Percentiles rank a stretch among this genome's conserved stretches.
These are phyloP conservation scores for Penicillium digitatum DNA, from an alignment of 2,329 filamentous ascomycete genomes.

Conservation along the genomic window DNA sequence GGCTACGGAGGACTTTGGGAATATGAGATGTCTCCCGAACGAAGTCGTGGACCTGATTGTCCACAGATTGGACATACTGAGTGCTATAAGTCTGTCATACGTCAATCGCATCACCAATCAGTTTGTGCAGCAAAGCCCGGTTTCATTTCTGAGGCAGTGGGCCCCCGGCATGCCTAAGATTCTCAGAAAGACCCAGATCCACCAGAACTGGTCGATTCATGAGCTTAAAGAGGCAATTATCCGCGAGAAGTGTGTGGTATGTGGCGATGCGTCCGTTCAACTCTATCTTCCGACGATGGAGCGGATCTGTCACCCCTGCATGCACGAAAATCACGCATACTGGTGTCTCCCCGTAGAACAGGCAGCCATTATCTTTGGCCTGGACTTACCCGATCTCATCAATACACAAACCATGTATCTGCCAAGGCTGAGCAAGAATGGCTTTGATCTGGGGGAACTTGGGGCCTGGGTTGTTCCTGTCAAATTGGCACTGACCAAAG, in stretches of 20 bases:
- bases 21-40: not conserved
- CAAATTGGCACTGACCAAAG: not conserved
- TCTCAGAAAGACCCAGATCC: not conserved
- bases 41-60: not conserved
- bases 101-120: not conserved
- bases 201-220: not conserved
- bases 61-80: not conserved
- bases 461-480: not conserved
- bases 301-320: not conserved
- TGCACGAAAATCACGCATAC: not conserved
- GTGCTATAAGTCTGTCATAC: not conserved
- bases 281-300: not conserved
- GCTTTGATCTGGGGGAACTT: not conserved
- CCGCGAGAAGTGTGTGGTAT: not conserved
- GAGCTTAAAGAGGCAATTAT: not conserved
- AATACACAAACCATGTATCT: not conserved
- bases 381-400: not conserved
- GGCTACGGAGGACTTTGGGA: not conserved
- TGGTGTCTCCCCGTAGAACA: not conserved
- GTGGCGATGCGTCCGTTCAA: not conserved
- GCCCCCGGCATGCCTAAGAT: not conserved
- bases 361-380: not conserved
- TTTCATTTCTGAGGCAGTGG: not conserved
- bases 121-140: not conserved
- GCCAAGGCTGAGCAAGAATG: not conserved